Evolutionary conservation across 495 filamentous ascomycete species (phyloP), one percentile per base, ranked within the genome.

Genomic region (Daldinia caldariorum): DNA sequence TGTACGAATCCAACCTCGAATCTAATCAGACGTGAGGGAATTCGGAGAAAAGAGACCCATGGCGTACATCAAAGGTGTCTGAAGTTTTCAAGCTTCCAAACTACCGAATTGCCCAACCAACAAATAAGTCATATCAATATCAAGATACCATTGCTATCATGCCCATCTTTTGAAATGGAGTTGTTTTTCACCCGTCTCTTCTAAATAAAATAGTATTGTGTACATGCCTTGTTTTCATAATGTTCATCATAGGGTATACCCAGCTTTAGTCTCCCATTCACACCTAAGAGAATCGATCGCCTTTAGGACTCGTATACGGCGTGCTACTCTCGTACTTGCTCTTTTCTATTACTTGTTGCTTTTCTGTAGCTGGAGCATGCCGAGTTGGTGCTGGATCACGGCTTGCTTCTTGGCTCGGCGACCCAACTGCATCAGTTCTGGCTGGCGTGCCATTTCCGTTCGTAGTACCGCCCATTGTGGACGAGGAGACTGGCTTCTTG

Each of bases 371-470:
- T 2, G 92, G 90, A 53, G 90, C 89, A 79, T 96, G 94, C 61
- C 91, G 83, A 22, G 93, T 95, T 4, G 95, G 89, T 20, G 94
- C 94, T 32, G 94, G 94, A 83, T 97, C 94, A 49, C 83, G 82
- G 64, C 86, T 90, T 14, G 89, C 88, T 79, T 97, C 94, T 61
- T 86, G 83, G 72, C 91, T 93, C n/a, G 92, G 93, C 38, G 89
- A 94, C 7, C 85, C 87, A 13, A 86, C 88, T 64, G 87, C 81
- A 77, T 95, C 88, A 51, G 76, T 79, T 57, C 82, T 76, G 50
- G 82, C 75, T 26, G 83, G 77, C 4, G 76, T 77, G 10, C 79
- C 79, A 62, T 74, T 78, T 63, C 74, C 78, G 7, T 64, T 70
- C 50, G 65, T 56, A 18, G 79, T 74, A 34, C 77, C 78, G 32